A percentile compares a stretch with the other conserved stretches of the same genome.
phyloP scores from a whole-genome alignment of 139 green algal species.

The Micractinium sp. region DNA sequence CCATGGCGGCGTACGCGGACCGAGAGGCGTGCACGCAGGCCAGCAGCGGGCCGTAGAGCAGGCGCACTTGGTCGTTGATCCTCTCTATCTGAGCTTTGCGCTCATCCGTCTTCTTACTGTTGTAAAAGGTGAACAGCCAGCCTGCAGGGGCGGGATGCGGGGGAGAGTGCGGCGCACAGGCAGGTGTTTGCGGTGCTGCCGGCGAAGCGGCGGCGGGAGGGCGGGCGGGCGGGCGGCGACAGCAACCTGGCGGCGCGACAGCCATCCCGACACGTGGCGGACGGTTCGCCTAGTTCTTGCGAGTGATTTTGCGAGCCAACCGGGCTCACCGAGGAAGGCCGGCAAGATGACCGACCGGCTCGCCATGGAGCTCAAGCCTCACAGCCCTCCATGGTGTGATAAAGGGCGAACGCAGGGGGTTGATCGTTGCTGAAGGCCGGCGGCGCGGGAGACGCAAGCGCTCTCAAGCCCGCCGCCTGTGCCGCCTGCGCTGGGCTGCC shows the following conservation, averaged over 20 bases:
- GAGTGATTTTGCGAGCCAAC: too few relatives aligned
- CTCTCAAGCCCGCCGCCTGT: too few relatives aligned
- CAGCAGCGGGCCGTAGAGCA: slow-evolving; percentile 87
- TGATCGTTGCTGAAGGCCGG: too few relatives aligned
- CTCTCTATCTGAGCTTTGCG: slow-evolving; percentile 87
- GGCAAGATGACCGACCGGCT: background rate
- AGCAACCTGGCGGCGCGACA: too few relatives aligned
- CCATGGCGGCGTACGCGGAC: slow-evolving; percentile 82
- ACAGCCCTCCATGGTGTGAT: too few relatives aligned
- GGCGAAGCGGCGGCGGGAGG: background rate
- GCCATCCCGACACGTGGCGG: background rate
- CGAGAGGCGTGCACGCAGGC: slow-evolving; percentile 83
- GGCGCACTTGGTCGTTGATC: slow-evolving; percentile 81
- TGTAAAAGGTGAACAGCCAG: slow-evolving; percentile 87
- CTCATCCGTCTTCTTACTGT: slow-evolving; percentile 80
- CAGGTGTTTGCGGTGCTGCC: too few relatives aligned
- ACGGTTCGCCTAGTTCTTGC: background rate
- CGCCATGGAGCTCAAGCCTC: background rate
- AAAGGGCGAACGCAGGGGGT: too few relatives aligned
- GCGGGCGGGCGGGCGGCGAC: too few relatives aligned
- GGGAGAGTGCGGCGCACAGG: background rate
- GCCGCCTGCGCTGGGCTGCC: too few relatives aligned
- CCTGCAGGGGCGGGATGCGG: slow-evolving; percentile 45
- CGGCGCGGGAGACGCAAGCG: too few relatives aligned
- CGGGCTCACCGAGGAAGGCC: background rate